Base-by-base conservation (phyloP, 1,284 basidiomycete species). In the Cutaneotrichosporon mucoides region DNA sequence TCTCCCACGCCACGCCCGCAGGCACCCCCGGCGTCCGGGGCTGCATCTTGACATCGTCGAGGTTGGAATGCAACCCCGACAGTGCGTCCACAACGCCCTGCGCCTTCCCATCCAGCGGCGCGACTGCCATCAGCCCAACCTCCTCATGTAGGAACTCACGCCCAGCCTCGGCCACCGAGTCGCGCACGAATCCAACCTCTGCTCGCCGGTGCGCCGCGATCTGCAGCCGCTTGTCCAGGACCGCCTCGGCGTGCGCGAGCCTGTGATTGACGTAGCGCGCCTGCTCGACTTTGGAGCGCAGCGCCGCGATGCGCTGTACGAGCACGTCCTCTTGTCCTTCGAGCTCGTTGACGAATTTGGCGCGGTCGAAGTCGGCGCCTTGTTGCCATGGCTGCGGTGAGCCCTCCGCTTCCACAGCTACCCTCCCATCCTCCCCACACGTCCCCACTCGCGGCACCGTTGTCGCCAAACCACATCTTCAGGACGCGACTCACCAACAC, bases 321-420 rank as follows among this genome's bases (percentile, higher is more conserved):
- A 79, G 51, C 1, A 61, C 56, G 1, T 60, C 64, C 55, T 76
- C 72, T 1, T 76, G 76, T 12, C 67, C 64, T 0, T 69, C 65
- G 1, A 73, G 59, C 2, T 59, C 34, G 1, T 69, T 65, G 5
- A 79, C 72, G 60, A 74, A 72, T 43, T 68, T 65, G 0, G 73
- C 77, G 24, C 78, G 68, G 12, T 66, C 61, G 53, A 79, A 79
- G 64, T 79, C 77, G 4, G 78, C 63, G 5, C 69, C 74, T 33
- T 68, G 61, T 41, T 79, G 78, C 71, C 75, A 77, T 44, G 78
- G 78, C 78, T 79, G 53, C 0, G 1, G 55, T 64, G 33, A 64
- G 63, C 44, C 33, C 4, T 2, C 6, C n/a, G n/a, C n/a, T 6
- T 52, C 33, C 35, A 6, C 24, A 1, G 15, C 37, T 12, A 24